A percentile compares a stretch with the other conserved stretches of the same genome.
Evolutionary conservation across 805 yeast species (phyloP).

Genomic region (Lachancea kluyveri): DNA sequence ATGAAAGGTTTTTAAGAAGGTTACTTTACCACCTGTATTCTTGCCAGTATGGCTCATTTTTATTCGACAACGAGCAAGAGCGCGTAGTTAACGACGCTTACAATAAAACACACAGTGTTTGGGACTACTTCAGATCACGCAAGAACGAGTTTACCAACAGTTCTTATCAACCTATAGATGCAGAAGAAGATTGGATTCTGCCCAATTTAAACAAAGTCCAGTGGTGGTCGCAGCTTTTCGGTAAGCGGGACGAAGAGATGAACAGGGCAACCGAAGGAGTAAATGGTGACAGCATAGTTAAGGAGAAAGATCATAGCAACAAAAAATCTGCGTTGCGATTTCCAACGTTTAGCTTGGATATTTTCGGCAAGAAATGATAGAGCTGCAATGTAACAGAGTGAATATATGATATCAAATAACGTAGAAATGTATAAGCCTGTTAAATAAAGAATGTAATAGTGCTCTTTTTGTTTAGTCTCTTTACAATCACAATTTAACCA

Average conservation of each 20-base stretch:
- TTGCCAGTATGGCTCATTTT: constrained; percentile 90
- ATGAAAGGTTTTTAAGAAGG: constrained; percentile 80
- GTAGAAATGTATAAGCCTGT: too few species aligned
- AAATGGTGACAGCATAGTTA: background rate
- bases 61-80: constrained; percentile 70
- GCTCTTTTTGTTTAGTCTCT: too few species aligned
- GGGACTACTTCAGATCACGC: constrained; percentile 90
- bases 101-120: constrained; percentile 63
- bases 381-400: too few species aligned
- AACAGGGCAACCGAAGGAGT: constrained; percentile 25
- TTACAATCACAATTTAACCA: constrained; percentile 28
- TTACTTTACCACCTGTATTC: constrained; percentile 84
- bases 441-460: too few species aligned
- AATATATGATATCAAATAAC: too few species aligned
- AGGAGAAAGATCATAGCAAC: background rate
- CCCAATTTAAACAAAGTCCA: constrained; percentile 45
- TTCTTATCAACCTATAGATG: constrained; percentile 27
- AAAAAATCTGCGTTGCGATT: constrained; percentile 4
- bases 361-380: constrained; percentile 17
- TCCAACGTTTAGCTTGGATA: constrained; percentile 21
- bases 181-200: constrained; percentile 39
- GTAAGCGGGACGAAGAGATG: constrained; percentile 66
- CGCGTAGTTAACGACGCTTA: constrained; percentile 37
- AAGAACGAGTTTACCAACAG: constrained; percentile 59
- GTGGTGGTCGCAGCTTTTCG: constrained; percentile 89